Evolutionary conservation across 257 asterid genomes (phyloP).

Genomic region (Salvia hispanica): DNA sequence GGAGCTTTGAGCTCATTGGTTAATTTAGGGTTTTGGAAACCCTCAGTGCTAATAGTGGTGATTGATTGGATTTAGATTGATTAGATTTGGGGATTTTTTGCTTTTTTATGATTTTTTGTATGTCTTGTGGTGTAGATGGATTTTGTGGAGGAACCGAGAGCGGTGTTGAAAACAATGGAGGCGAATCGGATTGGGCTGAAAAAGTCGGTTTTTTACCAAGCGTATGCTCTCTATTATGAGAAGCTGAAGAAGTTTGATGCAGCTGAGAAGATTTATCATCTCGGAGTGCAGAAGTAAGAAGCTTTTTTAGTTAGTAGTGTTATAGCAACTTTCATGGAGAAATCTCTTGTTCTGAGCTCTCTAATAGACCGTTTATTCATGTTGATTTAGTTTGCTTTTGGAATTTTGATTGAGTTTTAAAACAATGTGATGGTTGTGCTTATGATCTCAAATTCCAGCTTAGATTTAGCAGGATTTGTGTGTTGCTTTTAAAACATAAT

Average conservation of each 20-base stretch:
- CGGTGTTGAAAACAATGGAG: conserved; percentile 73
- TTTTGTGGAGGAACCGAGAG: conserved; percentile 83
- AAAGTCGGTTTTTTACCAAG: conserved; percentile 79
- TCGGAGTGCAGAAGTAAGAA: conserved; percentile 83
- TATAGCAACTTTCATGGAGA: neutral
- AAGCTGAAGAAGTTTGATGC: conserved; percentile 80
- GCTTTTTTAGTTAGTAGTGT: conserved; percentile 5
- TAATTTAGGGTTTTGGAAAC: neutral
- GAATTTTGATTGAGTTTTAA: conserved; percentile 7
- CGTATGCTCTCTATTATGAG: conserved; percentile 89
- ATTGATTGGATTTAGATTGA: conserved; percentile 15
- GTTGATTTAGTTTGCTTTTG: conserved; percentile 15
- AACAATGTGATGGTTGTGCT: neutral
- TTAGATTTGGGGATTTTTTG: neutral
- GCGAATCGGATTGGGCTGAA: conserved; percentile 64
- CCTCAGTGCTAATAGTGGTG: neutral
- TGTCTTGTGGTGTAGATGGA: conserved; percentile 62
- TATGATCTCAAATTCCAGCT: neutral
- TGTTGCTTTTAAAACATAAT: neutral
- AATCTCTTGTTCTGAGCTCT: conserved; percentile 9
- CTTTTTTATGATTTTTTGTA: neutral
- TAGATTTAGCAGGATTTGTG: neutral
- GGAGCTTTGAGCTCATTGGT: neutral
- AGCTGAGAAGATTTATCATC: conserved; percentile 80
- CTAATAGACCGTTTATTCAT: neutral